Percentiles rank a stretch among this genome's conserved stretches.
Conservation (phyloP, 768 basidiomycete genomes). For the Gelatoporia subvermispora region DNA sequence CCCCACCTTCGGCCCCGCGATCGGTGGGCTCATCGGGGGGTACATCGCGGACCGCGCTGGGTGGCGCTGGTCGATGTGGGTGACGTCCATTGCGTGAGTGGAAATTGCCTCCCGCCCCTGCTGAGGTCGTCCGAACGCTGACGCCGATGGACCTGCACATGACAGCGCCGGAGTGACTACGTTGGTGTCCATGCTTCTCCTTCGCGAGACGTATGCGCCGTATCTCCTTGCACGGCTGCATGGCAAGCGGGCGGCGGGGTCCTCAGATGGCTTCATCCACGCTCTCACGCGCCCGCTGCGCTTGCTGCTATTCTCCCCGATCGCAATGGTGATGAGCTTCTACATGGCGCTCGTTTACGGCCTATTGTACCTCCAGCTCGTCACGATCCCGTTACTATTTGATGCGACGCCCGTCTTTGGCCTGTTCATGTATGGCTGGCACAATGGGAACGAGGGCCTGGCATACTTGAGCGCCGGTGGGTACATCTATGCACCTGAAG, state of each 20-base stretch:
- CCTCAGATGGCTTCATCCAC: background rate
- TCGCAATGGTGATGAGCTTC: conserved; percentile 3
- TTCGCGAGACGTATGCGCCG: conserved; percentile 4
- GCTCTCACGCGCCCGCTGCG: conserved; percentile 4
- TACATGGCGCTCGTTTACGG: conserved; percentile 7
- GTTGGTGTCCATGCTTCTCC: conserved; percentile 1
- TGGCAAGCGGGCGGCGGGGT: conserved; percentile 1
- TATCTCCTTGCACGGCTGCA: conserved; percentile 3
- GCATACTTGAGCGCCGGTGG: conserved; percentile 5
- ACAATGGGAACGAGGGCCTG: conserved; percentile 2
- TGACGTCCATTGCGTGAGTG: conserved; percentile 4
- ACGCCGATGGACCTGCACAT: too few species aligned
- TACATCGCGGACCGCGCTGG: conserved; percentile 1
- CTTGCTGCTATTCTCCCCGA: conserved; percentile 3
- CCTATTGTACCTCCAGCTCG: conserved; percentile 4
- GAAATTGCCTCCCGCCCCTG: background rate
- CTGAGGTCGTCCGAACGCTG: too few species aligned
- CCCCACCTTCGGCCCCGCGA: conserved; percentile 2
- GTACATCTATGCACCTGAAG: background rate
- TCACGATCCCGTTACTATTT: conserved; percentile 5
- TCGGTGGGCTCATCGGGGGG: conserved; percentile 2
- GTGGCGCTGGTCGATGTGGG: conserved; percentile 3
- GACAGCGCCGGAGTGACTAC: conserved; percentile 1
- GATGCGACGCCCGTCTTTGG: background rate
- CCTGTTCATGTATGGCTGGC: conserved; percentile 7